Conservation (phyloP, 345 rosid genomes). For the Excoecaria cochinchinensis region DNA sequence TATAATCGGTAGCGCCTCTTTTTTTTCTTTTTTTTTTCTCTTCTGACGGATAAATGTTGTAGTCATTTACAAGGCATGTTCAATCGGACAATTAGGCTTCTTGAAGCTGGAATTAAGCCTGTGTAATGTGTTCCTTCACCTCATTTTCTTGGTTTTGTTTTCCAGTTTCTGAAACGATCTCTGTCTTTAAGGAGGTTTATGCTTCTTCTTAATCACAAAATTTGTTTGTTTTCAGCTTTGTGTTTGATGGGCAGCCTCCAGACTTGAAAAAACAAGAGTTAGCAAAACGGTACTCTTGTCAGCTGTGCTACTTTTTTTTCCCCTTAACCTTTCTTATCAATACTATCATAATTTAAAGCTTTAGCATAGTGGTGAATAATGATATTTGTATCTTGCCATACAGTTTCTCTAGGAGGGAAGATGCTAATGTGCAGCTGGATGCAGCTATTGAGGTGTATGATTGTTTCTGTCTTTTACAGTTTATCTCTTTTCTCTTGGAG, state of each 20-base stretch:
- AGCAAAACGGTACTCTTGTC: slow-evolving; percentile 60
- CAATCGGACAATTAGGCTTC: slow-evolving; percentile 82
- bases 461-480: slow-evolving; percentile 5
- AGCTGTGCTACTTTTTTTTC: background rate
- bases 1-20: too few species aligned
- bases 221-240: slow-evolving; percentile 48
- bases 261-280: slow-evolving; percentile 87
- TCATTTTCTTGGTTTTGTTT: background rate
- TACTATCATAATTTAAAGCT: background rate
- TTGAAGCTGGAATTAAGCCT: slow-evolving; percentile 96
- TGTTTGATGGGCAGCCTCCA: slow-evolving; percentile 89
- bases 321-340: background rate
- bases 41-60: slow-evolving; percentile 1
- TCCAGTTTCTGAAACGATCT: background rate
- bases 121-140: slow-evolving; percentile 48
- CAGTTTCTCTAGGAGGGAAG: slow-evolving; percentile 78
- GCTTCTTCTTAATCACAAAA: background rate
- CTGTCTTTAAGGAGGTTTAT: background rate
- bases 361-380: background rate
- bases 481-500: background rate
- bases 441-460: slow-evolving; percentile 62
- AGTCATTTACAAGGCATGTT: slow-evolving; percentile 99
- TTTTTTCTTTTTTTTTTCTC: background rate
- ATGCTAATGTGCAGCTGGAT: slow-evolving; percentile 67
- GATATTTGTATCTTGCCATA: slow-evolving; percentile 19